Base-by-base conservation (phyloP, 2,329 filamentous ascomycete genomes). In the Fusarium cicatricum region DNA sequence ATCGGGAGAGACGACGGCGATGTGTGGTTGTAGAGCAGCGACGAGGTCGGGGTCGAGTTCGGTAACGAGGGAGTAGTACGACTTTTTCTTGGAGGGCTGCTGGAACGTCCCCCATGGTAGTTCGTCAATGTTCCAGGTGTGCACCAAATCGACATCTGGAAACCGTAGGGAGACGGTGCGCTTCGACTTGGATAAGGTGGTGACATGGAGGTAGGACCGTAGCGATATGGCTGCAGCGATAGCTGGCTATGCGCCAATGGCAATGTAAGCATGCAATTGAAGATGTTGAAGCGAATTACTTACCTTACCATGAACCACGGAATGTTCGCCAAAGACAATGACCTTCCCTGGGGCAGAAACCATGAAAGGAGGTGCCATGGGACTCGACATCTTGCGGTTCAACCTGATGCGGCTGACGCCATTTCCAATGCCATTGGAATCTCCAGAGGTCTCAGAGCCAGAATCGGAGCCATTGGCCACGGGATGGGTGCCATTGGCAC, bases 311-410 rank as follows among this genome's bases (percentile, higher is more conserved):
- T 99, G 87, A 16, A 99, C 95, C n/a, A 98, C 95, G 3, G 95
- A 90, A 78, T 99, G 95, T 75, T 99, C 95, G 65, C 95, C 95
- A 77, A 94, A 98, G 47, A 98, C 91, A 74, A 99, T 99, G 71
- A 97, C 95, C 75, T 99, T 99, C 62, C 94, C 96, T 0, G 95
- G 95, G 3, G 96, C 94, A 14, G 95, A 98, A 52, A 98, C 93
- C 91, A 99, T 97, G 74, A 99, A 99, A 58, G 93, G 81, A 37
- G 94, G 93, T 77, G 95, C 86, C 85, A 89, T 85, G 4, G 86
- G 86, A 51, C 78, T 85, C 11, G 85, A 88, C 58, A 80, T 76
- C 66, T 85, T 88, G 72, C 85, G 83, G 42, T 77, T 73, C 68
- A 78, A 71, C 64, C 67, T 81, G 56, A 74, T 69, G 45, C 74